phyloP scores from a whole-genome alignment of 345 rosid genomes.

The Cardamine chenopodiifolia region DNA sequence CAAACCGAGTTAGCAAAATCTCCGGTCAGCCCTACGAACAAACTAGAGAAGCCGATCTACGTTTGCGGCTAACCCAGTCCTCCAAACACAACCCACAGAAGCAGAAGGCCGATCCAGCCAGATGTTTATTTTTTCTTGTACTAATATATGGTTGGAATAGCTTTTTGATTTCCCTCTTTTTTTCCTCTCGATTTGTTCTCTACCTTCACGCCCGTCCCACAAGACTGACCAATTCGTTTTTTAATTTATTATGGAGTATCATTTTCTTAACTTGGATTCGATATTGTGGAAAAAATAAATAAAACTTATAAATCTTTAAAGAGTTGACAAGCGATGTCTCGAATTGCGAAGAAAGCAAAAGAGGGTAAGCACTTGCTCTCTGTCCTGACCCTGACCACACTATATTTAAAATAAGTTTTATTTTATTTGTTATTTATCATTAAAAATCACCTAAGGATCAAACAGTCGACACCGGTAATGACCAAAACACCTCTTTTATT shows the following conservation, averaged over 20 bases:
- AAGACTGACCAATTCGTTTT: conserved; percentile 40
- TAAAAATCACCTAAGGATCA: conserved; percentile 11
- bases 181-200: conserved; percentile 9
- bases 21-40: too few relatives aligned
- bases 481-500: conserved; percentile 32
- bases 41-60: too few relatives aligned
- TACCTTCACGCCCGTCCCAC: conserved; percentile 42
- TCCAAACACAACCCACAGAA: too few relatives aligned
- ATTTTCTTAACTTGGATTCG: conserved; percentile 34
- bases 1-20: too few relatives aligned
- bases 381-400: conserved; percentile 47
- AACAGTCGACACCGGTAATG: conserved; percentile 14
- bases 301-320: conserved; percentile 1
- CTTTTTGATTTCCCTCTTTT: conserved; percentile 5
- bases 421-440: conserved; percentile 8
- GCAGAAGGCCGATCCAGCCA: too few relatives aligned
- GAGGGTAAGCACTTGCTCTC: conserved; percentile 42
- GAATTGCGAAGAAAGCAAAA: conserved; percentile 39
- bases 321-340: conserved; percentile 44
- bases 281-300: not conserved
- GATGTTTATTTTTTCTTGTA: not conserved
- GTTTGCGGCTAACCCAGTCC: too few relatives aligned
- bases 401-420: conserved; percentile 4
- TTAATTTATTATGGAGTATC: conserved; percentile 12
- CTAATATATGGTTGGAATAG: conserved; percentile 39